Conservation (phyloP, 768 basidiomycete genomes). For the Megacollybia marginata region DNA sequence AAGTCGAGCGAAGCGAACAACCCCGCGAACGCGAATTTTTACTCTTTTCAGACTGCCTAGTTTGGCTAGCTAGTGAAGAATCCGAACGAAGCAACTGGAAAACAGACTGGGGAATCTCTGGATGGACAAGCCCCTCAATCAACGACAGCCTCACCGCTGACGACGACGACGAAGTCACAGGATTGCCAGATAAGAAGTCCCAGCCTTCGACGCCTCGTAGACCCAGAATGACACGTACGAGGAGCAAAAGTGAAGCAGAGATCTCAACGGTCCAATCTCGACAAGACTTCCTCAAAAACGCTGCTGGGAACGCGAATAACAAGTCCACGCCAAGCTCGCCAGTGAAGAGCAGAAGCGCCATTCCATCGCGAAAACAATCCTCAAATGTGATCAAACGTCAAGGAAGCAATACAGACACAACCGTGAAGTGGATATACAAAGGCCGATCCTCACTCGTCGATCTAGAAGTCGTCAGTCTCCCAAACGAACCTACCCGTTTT, state of each 20-base stretch:
- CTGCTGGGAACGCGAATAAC: not conserved
- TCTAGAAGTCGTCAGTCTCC: conserved; percentile 60
- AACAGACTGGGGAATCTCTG: not conserved
- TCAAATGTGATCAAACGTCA: not conserved
- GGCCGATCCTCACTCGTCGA: conserved; percentile 67
- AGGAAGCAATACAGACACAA: conserved; percentile 16
- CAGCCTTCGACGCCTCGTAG: too few relatives aligned
- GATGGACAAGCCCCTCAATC: too few relatives aligned
- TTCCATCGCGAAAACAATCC: not conserved
- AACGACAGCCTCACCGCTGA: too few relatives aligned
- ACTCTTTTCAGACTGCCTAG: conserved; percentile 73
- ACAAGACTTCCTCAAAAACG: too few relatives aligned
- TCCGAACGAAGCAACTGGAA: conserved; percentile 17
- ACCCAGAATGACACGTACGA: conserved; percentile 34
- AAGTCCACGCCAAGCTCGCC: conserved; percentile 2
- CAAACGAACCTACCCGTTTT: conserved; percentile 41
- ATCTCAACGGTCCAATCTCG: too few relatives aligned
- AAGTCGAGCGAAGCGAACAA: conserved; percentile 43
- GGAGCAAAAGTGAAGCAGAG: conserved; percentile 60
- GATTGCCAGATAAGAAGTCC: conserved; percentile 15
- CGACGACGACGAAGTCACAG: not conserved
- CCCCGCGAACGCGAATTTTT: conserved; percentile 64
- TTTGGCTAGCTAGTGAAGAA: conserved; percentile 73
- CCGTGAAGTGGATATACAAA: conserved; percentile 70
- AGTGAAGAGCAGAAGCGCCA: conserved; percentile 13